Evolutionary conservation across 2,329 filamentous ascomycete genomes (phyloP).

Genomic region (Boeremia exigua): DNA sequence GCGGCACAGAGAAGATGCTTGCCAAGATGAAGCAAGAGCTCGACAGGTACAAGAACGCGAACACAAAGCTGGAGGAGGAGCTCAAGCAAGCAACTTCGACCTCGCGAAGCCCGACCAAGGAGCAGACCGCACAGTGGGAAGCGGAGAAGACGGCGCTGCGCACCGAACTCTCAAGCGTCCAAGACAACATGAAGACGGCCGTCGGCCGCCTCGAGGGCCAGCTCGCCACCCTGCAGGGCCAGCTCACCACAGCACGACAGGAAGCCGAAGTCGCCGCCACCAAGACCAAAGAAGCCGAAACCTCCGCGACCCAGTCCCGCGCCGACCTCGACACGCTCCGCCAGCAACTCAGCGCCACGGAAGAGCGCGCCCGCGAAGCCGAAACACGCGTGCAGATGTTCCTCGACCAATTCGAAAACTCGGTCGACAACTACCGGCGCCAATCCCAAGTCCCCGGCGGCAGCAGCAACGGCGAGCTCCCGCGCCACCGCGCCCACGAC

Average conservation of each 20-base stretch:
- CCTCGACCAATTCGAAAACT: constrained; percentile 91
- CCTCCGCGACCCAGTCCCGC: constrained; percentile 61
- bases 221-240: constrained; percentile 70
- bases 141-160: constrained; percentile 72
- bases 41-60: constrained; percentile 88
- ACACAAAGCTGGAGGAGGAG: constrained; percentile 80
- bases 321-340: constrained; percentile 81
- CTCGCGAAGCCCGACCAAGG: constrained; percentile 47
- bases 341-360: constrained; percentile 79
- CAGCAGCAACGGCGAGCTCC: constrained; percentile 45
- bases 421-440: constrained; percentile 92
- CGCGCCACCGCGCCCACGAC: constrained; percentile 56
- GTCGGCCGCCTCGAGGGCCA: constrained; percentile 73
- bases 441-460: constrained; percentile 59
- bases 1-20: constrained; percentile 98
- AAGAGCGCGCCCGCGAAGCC: constrained; percentile 84
- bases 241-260: constrained; percentile 68
- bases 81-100: constrained; percentile 63
- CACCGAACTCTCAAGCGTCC: constrained; percentile 70
- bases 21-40: constrained; percentile 98
- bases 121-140: constrained; percentile 71
- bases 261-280: constrained; percentile 73
- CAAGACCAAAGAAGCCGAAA: constrained; percentile 58
- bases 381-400: constrained; percentile 92
- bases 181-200: constrained; percentile 71